Conservation (phyloP, 352 stramenopile genomes). For the Thalassiosira delicatula region DNA sequence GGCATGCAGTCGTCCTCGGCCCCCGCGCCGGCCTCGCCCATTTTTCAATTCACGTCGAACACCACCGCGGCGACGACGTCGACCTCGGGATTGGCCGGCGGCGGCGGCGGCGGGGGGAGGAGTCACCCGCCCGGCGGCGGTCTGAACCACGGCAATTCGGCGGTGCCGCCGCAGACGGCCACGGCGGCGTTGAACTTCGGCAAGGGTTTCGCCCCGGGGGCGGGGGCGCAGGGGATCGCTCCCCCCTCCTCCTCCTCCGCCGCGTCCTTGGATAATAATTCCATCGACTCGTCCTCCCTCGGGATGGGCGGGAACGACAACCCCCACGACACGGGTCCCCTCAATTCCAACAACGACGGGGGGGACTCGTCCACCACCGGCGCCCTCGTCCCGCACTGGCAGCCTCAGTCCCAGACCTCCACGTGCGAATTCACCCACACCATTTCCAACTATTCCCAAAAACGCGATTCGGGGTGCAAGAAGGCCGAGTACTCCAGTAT, state of each 20-base stretch:
- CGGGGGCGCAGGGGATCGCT: constrained; percentile 6
- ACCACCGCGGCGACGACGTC: constrained; percentile 9
- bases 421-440: constrained; percentile 85
- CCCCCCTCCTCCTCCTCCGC: constrained; percentile 7
- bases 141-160: not conserved
- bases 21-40: constrained; percentile 19
- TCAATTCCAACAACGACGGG: constrained; percentile 1
- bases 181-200: constrained; percentile 27
- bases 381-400: constrained; percentile 49
- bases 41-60: constrained; percentile 57
- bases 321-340: not conserved
- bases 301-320: not conserved
- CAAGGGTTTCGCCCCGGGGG: constrained; percentile 20
- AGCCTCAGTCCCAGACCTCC: constrained; percentile 76
- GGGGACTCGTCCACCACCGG: constrained; percentile 2
- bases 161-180: constrained; percentile 8
- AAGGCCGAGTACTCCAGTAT: constrained; percentile 83
- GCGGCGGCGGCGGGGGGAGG: not conserved
- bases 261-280: not conserved
- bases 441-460: constrained; percentile 81
- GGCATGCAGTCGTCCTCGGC: constrained; percentile 3
- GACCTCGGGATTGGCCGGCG: not conserved
- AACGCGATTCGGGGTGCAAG: constrained; percentile 84
- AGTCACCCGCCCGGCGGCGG: not conserved
- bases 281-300: not conserved